Base-by-base conservation (phyloP, 2,329 filamentous ascomycete species). In the Neocatenulostroma microsporum region DNA sequence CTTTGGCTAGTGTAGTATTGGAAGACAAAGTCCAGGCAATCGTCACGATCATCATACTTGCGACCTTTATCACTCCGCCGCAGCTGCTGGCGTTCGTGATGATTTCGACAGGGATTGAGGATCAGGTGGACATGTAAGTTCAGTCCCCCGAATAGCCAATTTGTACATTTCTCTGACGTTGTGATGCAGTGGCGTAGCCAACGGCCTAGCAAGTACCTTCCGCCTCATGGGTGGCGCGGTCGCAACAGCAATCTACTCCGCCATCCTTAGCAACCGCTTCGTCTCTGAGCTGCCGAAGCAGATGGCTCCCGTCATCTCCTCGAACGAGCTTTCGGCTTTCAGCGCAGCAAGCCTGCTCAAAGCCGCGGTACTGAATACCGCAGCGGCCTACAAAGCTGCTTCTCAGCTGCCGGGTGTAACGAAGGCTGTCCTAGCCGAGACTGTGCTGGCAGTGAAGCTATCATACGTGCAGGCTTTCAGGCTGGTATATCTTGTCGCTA, bases 161-260 rank as follows among this genome's bases (percentile, higher is more conserved):
- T 7, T 14, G 13, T 29, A 9, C 15, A 18, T n/a, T 17, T 18
- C 12, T 7, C 15, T 9, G n/a, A n/a, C n/a, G n/a, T n/a, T n/a
- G 5, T 27, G 10, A 14, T 20, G 9, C 19, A 36, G 34, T 10
- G 42, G 42, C n/a, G 38, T 44, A 7, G 39, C 42, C 10, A 41
- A 44, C 32, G 42, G 42, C 12, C 39, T 44, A 9, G 39, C 42
- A 1, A 39, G 35, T 8, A 44, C 39, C 3, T 44, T 44, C 15
- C 42, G 42, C 14, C 30, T 44, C 8, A 44, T 44, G 42, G 42
- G 39, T 14, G 42, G 42, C 24, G 42, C 39, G 18, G 42, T 44
- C n/a, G 42, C 42, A 14, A 44, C 39, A 1, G 39, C 42, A 11
- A 41, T 44, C 26, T 44, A 44, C 35, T 39, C 30, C 23, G 42